Percentiles rank a stretch among this genome's conserved stretches.
These are phyloP conservation scores for Drosera spatulata DNA, from an alignment of 179 eudicot species.

Conservation along the genomic window DNA sequence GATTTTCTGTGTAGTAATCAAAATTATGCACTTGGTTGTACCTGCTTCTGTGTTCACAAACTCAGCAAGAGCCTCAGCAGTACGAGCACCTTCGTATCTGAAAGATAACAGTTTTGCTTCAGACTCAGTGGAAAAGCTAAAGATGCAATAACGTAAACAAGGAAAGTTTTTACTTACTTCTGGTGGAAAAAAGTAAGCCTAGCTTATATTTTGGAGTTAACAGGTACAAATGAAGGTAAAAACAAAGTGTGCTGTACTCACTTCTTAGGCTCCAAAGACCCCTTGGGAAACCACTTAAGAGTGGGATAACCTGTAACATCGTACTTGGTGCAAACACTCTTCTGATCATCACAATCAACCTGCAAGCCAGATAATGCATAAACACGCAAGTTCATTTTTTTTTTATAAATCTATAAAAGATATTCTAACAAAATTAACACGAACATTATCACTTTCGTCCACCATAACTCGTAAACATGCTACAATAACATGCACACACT, in stretches of 20 bases:
- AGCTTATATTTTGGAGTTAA: too few species aligned
- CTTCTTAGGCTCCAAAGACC: conserved; percentile 95
- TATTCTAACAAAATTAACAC: too few species aligned
- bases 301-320: conserved; percentile 96
- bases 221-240: too few species aligned
- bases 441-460: too few species aligned
- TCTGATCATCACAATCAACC: conserved; percentile 99
- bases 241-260: conserved; percentile 16
- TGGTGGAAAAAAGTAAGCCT: neutral
- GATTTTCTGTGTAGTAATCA: neutral
- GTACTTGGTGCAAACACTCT: conserved; percentile 65
- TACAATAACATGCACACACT: too few species aligned
- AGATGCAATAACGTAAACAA: too few species aligned
- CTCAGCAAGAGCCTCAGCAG: conserved; percentile 81
- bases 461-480: too few species aligned
- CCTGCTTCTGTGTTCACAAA: conserved; percentile 86
- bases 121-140: neutral
- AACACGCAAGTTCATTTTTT: neutral
- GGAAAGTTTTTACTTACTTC: too few species aligned
- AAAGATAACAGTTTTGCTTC: neutral
- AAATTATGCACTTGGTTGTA: conserved; percentile 7
- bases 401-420: neutral
- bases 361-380: conserved; percentile 14
- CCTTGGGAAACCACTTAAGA: conserved; percentile 95
- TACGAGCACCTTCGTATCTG: conserved; percentile 92